Evolutionary conservation across 345 rosid genomes (phyloP), one percentile per base, ranked within the genome.

Genomic region (Lepidium didymum): DNA sequence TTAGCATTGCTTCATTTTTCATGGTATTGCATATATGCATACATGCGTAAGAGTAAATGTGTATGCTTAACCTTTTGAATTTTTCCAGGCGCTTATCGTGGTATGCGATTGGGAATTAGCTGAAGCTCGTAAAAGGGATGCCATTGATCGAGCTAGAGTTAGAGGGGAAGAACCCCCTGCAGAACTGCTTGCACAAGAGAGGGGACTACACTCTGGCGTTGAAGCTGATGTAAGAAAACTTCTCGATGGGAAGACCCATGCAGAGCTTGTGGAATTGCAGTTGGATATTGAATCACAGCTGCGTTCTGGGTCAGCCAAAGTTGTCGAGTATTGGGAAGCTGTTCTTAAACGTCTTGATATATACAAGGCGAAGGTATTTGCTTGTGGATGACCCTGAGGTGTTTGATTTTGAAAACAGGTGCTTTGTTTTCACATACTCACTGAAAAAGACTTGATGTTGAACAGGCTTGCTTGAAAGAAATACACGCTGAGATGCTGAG

Each of bases 281-380:
- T 79, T 80, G 15, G 81, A 88, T 55, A 90, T 94, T 10, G 97
- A 91, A 78, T 75, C 78, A 42, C 91, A 87, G 77, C 83, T 94
- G 85, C 90, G 81, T 66, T 85, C 91, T 67, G 97, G 99, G 44
- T 81, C 92, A 4, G 99, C 96, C 0, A 94, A 89, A 81, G 97
- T 94, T 7, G 99, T 94, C 10, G 97, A 91, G 80, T 94, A 90
- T 70, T 93, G 98, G 98, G 96, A 93, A 77, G 98, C 90, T 47
- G 84, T 93, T 74, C 84, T 94, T 43, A 91, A 86, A 73, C 88
- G 99, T 49, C 91, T 94, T 31, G 86, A 85, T 60, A 91, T 89
- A 53, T 94, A 89, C 82, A 89, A 89, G 64, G 97, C 97, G n/a
- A 93, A 91, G 94, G 96, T 93, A 86, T 49, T 4, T 61, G 25